Evolutionary conservation across 345 rosid species (phyloP), one percentile per base, ranked within the genome.

Genomic region (Murraya paniculata): DNA sequence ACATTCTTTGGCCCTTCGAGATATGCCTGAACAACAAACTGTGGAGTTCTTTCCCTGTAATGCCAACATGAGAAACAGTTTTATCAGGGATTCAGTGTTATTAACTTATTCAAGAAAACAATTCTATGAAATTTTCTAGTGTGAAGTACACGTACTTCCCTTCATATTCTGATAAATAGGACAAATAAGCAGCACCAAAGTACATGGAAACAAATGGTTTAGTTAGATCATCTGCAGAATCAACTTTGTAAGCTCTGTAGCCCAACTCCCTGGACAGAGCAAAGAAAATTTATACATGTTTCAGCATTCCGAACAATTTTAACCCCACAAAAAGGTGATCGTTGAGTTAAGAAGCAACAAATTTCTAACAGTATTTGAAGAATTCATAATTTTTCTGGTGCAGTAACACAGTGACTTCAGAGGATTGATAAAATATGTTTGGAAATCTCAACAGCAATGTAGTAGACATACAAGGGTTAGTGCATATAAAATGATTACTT

Each of bases 201-300:
- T 94, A 96, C 91, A 91, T 85, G 24, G 98, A 96, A 41, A 88
- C 90, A 79, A 94, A 94, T 81, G 99, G 99, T 75, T 87, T 96
- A 57, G 78, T 84, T 60, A 96, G 74, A 80, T 96, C 97, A 50
- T 88, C 95, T 31, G 48, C 84, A 72, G 90, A 89, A 4, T 91
- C 93, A 19, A 90, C 90, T 85, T 82, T 86, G 85, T 94, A 95
- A 70, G 97, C 99, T 78, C 89, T 86, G 78, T 86, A 84, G 24
- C 96, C 97, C 88, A 91, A 78, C 76, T 94, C 98, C 90, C 98
- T 92, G 69, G 30, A 78, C 50, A 82, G 14, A 11, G 67, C 60
- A 77, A 56, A 13, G 72, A 41, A 19, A 82, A 71, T 78, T 65
- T n/a, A 64, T 39, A 61, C 21, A 25, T 41, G n/a, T 72, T 25